phyloP scores from a whole-genome alignment of 2,329 filamentous ascomycete genomes.

The Pestalotiopsis sp. region DNA sequence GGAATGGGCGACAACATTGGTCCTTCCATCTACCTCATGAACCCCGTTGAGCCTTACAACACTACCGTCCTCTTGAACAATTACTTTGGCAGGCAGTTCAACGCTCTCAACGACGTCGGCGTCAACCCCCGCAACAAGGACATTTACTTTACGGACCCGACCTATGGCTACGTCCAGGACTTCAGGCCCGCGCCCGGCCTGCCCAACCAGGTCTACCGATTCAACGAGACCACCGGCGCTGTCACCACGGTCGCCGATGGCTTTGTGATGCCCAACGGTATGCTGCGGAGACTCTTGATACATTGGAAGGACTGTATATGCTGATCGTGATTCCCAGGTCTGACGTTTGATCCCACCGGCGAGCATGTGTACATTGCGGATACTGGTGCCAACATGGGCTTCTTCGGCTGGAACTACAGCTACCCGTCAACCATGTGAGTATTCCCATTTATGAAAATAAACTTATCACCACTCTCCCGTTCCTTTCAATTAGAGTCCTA shows the following conservation, averaged over 20 bases:
- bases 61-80: conserved; percentile 59
- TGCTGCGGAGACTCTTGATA: neutral
- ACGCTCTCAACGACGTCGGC: conserved; percentile 61
- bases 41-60: conserved; percentile 51
- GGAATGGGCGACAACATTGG: conserved; percentile 48
- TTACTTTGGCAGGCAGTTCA: conserved; percentile 63
- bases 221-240: conserved; percentile 51
- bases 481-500: neutral
- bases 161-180: conserved; percentile 60
- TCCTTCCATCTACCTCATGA: conserved; percentile 45
- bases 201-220: conserved; percentile 62
- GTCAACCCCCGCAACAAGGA: conserved; percentile 57
- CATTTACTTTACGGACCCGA: conserved; percentile 67
- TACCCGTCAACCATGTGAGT: conserved; percentile 51
- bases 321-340: conserved; percentile 34
- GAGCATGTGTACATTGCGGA: conserved; percentile 58
- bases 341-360: conserved; percentile 60
- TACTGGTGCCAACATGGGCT: conserved; percentile 51
- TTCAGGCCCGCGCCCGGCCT: conserved; percentile 57
- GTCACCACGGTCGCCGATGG: conserved; percentile 61
- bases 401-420: conserved; percentile 44
- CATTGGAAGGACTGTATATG: too few relatives aligned
- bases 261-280: conserved; percentile 57
- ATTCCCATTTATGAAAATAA: neutral
- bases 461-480: neutral